Conservation (phyloP, 768 basidiomycete species). For the Boletus coccyginus region DNA sequence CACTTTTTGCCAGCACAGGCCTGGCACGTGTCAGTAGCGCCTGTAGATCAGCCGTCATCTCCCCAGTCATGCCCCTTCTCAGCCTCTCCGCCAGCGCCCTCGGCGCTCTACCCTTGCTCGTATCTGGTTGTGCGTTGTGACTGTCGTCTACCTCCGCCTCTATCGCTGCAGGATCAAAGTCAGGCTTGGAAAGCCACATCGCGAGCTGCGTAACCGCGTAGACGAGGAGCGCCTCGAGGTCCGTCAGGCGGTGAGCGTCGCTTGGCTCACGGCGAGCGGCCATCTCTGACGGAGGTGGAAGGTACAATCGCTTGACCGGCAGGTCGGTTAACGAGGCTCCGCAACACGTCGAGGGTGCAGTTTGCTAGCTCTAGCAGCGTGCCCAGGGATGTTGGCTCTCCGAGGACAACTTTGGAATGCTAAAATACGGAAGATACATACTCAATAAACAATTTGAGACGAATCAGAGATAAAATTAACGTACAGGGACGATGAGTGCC, state of each 20-base stretch:
- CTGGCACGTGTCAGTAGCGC: slow-evolving; percentile 63
- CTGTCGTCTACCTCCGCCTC: slow-evolving; percentile 41
- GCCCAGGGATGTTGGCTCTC: slow-evolving; percentile 81
- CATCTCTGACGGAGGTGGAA: slow-evolving; percentile 27
- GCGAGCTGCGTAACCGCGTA: slow-evolving; percentile 77
- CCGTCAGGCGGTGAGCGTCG: slow-evolving; percentile 53
- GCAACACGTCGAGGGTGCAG: slow-evolving; percentile 69
- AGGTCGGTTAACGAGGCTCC: slow-evolving; percentile 61
- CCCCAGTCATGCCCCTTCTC: slow-evolving; percentile 75
- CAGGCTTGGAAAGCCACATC: slow-evolving; percentile 74
- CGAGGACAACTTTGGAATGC: slow-evolving; percentile 83
- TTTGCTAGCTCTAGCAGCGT: slow-evolving; percentile 85
- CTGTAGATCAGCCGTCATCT: slow-evolving; percentile 73
- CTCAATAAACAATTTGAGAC: neutral
- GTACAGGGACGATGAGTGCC: slow-evolving; percentile 70
- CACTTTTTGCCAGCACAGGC: slow-evolving; percentile 59
- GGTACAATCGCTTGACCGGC: slow-evolving; percentile 52
- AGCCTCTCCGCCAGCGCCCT: slow-evolving; percentile 60
- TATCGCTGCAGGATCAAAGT: slow-evolving; percentile 46
- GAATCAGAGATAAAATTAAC: slow-evolving; percentile 22
- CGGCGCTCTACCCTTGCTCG: slow-evolving; percentile 38
- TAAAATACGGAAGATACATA: slow-evolving; percentile 26
- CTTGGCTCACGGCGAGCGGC: slow-evolving; percentile 51
- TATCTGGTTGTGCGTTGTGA: slow-evolving; percentile 17
- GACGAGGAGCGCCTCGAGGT: slow-evolving; percentile 67